These are phyloP conservation scores for Tuber umbilicatum DNA, from an alignment of 495 filamentous ascomycete genomes.

Conservation along the genomic window DNA sequence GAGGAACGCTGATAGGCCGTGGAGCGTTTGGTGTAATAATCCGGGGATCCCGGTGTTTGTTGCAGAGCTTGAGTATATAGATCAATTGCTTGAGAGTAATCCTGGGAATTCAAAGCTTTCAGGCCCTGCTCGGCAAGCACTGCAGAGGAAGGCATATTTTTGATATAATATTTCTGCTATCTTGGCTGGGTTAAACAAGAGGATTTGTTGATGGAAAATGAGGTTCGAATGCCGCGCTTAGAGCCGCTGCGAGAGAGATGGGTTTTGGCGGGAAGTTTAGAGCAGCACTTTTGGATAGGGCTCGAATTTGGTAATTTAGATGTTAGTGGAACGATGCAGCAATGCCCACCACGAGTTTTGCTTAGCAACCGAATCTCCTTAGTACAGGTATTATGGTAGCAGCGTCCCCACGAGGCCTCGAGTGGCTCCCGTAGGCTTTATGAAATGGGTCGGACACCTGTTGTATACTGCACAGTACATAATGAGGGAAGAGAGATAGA, in stretches of 20 bases:
- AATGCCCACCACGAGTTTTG: no score
- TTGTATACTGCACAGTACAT: no score
- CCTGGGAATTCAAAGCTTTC: conserved; percentile 56
- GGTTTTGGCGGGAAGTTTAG: not conserved
- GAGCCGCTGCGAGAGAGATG: not conserved
- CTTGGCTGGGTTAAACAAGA: not conserved
- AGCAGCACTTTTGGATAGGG: not conserved
- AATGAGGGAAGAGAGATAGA: no score
- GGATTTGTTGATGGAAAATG: not conserved
- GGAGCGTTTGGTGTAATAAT: conserved; percentile 82
- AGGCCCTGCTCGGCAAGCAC: conserved; percentile 55
- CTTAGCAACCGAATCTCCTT: no score
- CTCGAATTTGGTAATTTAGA: no score
- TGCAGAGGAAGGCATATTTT: conserved; percentile 32
- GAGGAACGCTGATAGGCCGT: conserved; percentile 66
- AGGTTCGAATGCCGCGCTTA: not conserved
- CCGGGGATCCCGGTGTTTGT: conserved; percentile 58
- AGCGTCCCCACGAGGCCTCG: no score
- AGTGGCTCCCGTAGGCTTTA: no score
- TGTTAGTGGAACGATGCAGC: no score
- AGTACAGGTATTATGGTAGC: no score
- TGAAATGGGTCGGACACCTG: no score
- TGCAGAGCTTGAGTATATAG: conserved; percentile 72
- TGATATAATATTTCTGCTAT: not conserved
- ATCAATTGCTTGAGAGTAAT: conserved; percentile 61